Evolutionary conservation across 1,139 yeast genomes (phyloP), one percentile per base, ranked within the genome.

Genomic region (Taphrina sp.): DNA sequence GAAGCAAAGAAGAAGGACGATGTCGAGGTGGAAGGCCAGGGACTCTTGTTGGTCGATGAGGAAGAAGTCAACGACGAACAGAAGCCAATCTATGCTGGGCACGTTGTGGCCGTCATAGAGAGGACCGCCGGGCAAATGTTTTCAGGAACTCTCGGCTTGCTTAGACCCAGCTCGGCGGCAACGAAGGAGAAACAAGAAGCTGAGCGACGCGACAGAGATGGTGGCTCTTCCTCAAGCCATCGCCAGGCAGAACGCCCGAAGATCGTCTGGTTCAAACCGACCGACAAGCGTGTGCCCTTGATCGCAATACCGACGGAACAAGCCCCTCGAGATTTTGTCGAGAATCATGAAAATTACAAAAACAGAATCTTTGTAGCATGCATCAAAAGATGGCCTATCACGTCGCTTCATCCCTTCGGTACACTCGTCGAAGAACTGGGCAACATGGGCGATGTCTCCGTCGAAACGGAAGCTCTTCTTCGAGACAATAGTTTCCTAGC

Each of bases 271-370:
- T 92, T 92, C 71, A 92, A 92, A 69, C 98, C 98, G 31, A 89
- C 96, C 1, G 98, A 92, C 69, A 92, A 92, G 71, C 87, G 95
- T 62, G 98, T 92, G 17, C 98, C 98, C 3, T 77, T 92, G 63
- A 90, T 92, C 74, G 98, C 98, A 12, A 92, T 92, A 63, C 98
- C 98, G 41, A 92, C 97, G 1, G 98, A 92, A 67, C 96, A 92
- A 69, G 98, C 96, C 0, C 98, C 98, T 34, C 80, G 79, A 60
- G 97, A 92, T 69, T 90, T 92, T 72, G 94, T 92, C 41, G 96
- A 89, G 62, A 88, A 89, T 65, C 95, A 89, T 63, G 95, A 86
- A 58, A 77, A 76, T 55, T 92, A 92, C 65, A 77, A 87, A 0
- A 82, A 87, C 67, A 86, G 84, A 64, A 74, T 89, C 55, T 92